phyloP scores from a whole-genome alignment of 2,329 filamentous ascomycete species.

The Colletotrichum euphorbiae region DNA sequence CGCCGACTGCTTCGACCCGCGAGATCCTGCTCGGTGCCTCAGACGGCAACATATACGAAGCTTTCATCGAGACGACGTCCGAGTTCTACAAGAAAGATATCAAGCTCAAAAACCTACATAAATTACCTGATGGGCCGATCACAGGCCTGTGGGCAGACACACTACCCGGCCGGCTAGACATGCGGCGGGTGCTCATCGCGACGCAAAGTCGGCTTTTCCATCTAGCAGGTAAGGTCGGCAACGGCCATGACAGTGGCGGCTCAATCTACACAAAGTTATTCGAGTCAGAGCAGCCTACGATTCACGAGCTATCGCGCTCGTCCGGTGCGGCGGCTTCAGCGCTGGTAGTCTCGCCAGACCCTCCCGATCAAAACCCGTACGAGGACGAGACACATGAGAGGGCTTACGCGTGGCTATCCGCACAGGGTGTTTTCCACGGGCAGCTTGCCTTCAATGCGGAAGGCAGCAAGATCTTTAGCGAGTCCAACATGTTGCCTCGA shows the following conservation, averaged over 20 bases:
- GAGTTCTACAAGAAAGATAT: constrained; percentile 98
- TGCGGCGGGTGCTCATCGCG: constrained; percentile 81
- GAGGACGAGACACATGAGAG: constrained; percentile 73
- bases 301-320: constrained; percentile 77
- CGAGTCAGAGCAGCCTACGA: constrained; percentile 82
- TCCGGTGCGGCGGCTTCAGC: constrained; percentile 71
- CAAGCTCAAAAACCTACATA: constrained; percentile 85
- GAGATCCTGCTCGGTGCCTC: constrained; percentile 92
- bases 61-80: constrained; percentile 91
- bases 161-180: constrained; percentile 74
- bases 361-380: constrained; percentile 63
- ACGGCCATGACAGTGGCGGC: constrained; percentile 81
- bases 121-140: constrained; percentile 83
- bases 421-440: constrained; percentile 90
- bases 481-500: constrained; percentile 81
- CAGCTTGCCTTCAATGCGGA: constrained; percentile 75
- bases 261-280: constrained; percentile 91
- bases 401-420: constrained; percentile 90
- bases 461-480: constrained; percentile 79
- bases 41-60: constrained; percentile 96
- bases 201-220: constrained; percentile 85
- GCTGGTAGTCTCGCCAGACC: constrained; percentile 82
- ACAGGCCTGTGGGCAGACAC: constrained; percentile 88
- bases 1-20: constrained; percentile 91
- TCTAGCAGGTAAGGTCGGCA: constrained; percentile 81